Evolutionary conservation across 495 filamentous ascomycete genomes (phyloP).

Genomic region (Penicillium macrosclerotiorum): DNA sequence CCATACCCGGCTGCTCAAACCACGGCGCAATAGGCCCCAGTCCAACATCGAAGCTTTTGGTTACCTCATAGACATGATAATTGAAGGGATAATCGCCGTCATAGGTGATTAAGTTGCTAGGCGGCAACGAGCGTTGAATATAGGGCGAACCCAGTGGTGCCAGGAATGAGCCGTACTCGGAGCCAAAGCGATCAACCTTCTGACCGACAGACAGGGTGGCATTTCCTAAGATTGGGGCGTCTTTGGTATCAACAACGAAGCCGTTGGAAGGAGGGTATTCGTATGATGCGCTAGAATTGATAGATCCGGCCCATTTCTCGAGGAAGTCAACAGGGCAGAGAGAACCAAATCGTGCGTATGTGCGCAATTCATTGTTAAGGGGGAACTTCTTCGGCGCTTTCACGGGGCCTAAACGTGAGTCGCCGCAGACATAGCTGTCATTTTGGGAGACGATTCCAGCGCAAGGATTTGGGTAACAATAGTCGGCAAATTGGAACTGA

Average conservation of each 20-base stretch:
- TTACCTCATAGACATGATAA: conserved; percentile 55
- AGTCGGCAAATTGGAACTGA: conserved; percentile 11
- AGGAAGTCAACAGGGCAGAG: conserved; percentile 51
- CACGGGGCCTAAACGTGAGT: conserved; percentile 50
- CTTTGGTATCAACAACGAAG: conserved; percentile 34
- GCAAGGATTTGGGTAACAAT: conserved; percentile 33
- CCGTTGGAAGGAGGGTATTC: conserved; percentile 42
- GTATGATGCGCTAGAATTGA: conserved; percentile 21
- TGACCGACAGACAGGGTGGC: conserved; percentile 43
- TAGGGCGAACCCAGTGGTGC: conserved; percentile 50
- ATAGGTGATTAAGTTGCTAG: conserved; percentile 44
- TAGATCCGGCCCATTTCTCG: conserved; percentile 33
- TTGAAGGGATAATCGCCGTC: conserved; percentile 47
- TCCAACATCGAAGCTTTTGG: conserved; percentile 36
- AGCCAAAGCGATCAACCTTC: conserved; percentile 56
- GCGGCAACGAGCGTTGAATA: conserved; percentile 52
- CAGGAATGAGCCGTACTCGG: conserved; percentile 44
- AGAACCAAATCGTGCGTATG: conserved; percentile 48
- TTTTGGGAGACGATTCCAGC: conserved; percentile 36
- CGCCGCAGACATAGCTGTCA: conserved; percentile 47
- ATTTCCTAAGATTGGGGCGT: conserved; percentile 41
- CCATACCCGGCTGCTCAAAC: conserved; percentile 59
- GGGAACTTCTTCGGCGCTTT: conserved; percentile 38
- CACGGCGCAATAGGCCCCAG: conserved; percentile 53
- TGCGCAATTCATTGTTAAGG: conserved; percentile 31